Percentiles rank a stretch among this genome's conserved stretches.
phyloP scores from a whole-genome alignment of 345 rosid species.

The Ailanthus altissimus region DNA sequence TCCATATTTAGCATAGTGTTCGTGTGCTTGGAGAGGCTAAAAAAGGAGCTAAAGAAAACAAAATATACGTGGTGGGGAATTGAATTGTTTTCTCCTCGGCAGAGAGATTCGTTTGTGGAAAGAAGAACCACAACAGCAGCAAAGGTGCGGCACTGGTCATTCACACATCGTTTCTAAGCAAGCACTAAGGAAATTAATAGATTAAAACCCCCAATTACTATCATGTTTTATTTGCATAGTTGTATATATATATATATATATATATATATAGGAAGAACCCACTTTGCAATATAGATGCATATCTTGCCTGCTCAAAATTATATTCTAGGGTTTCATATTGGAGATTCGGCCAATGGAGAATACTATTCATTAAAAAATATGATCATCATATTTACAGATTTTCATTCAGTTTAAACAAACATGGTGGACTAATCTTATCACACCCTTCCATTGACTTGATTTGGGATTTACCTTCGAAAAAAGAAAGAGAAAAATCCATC shows the following conservation, averaged over 20 bases:
- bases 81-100: slow-evolving; percentile 5
- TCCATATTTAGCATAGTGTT: slow-evolving; percentile 29
- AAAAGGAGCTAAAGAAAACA: not conserved
- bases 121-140: slow-evolving; percentile 10
- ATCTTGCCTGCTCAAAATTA: not conserved
- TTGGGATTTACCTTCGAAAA: not conserved
- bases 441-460: not conserved
- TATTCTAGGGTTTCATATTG: slow-evolving; percentile 7
- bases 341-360: not conserved
- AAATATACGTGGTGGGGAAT: not conserved
- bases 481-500: not conserved
- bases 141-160: slow-evolving; percentile 25
- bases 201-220: slow-evolving; percentile 4
- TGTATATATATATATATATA: too few relatives aligned
- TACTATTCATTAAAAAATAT: not conserved
- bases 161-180: not conserved
- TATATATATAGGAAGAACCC: not conserved
- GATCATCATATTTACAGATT: not conserved
- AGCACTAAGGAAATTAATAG: not conserved
- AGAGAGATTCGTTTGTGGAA: slow-evolving; percentile 25
- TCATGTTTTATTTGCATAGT: not conserved
- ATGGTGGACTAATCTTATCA: not conserved
- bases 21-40: slow-evolving; percentile 14
- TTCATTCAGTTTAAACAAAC: not conserved
- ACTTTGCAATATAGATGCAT: not conserved